These are phyloP conservation scores for slime mould (Dictyostelium discoideum) DNA, from an alignment of 78 protist species.

Conservation along the genomic window dicty_2.7 NC_007089.4:3849001-3849500, in stretches of 20 bases:
- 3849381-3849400: constrained; percentile 99
- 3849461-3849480: constrained; percentile 57
- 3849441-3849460: constrained; percentile 23
- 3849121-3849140: constrained; percentile 84
- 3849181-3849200: constrained; percentile 75
- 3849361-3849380: constrained; percentile 95
- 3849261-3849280: constrained; percentile 94
- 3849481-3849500: constrained; percentile 65
- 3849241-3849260: constrained; percentile 65
- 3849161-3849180: constrained; percentile 86
- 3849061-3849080: constrained; percentile 63
- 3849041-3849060: constrained; percentile 84
- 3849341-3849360: constrained; percentile 93
- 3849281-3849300: constrained; percentile 15
- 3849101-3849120: constrained; percentile 75
- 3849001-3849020: constrained; percentile 98
- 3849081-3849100: constrained; percentile 74
- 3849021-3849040: constrained; percentile 90
- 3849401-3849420: constrained; percentile 94
- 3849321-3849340: constrained; percentile 95
- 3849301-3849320: constrained; percentile 71
- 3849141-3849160: constrained; percentile 89
- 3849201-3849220: constrained; percentile 18
- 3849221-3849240: background rate
- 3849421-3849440: constrained; percentile 28